phyloP scores from a whole-genome alignment of 768 basidiomycete genomes.

The Sistotremastrum suecicum region DNA sequence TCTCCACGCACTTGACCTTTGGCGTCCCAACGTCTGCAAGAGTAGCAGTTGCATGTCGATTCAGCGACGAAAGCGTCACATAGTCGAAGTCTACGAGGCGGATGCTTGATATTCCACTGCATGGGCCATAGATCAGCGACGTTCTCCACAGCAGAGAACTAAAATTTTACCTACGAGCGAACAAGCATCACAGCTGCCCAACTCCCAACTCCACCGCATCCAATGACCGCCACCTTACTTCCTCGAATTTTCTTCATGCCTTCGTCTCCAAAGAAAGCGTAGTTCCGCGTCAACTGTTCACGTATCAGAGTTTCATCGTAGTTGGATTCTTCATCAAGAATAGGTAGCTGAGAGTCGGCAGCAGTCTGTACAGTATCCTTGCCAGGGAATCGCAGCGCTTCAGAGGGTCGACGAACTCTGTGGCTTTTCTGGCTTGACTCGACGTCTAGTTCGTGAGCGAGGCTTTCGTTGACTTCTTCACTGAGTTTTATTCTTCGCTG shows the following conservation, averaged over 20 bases:
- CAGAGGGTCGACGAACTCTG: too few species aligned
- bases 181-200: constrained; percentile 92
- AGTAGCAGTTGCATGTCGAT: constrained; percentile 84
- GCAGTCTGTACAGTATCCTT: too few species aligned
- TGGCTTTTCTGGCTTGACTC: too few species aligned
- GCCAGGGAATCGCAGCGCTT: too few species aligned
- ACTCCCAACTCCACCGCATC: constrained; percentile 93
- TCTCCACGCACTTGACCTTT: constrained; percentile 71
- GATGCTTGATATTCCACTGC: constrained; percentile 60
- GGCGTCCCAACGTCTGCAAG: constrained; percentile 87
- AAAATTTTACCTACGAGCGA: constrained; percentile 50
- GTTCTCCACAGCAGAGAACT: not conserved
- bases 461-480: too few species aligned
- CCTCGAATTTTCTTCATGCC: constrained; percentile 67
- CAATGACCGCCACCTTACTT: constrained; percentile 74
- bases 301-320: constrained; percentile 72
- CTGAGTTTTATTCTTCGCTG: too few species aligned
- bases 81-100: constrained; percentile 92
- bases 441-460: too few species aligned
- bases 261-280: constrained; percentile 87
- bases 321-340: constrained; percentile 5
- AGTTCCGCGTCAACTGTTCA: constrained; percentile 88
- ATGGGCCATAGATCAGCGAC: not conserved
- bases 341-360: too few species aligned
- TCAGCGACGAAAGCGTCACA: constrained; percentile 87